These are phyloP conservation scores for Thuidium tamariscinum DNA, from an alignment of 225 moss, liverwort and hornwort genomes.

Conservation along the genomic window DNA sequence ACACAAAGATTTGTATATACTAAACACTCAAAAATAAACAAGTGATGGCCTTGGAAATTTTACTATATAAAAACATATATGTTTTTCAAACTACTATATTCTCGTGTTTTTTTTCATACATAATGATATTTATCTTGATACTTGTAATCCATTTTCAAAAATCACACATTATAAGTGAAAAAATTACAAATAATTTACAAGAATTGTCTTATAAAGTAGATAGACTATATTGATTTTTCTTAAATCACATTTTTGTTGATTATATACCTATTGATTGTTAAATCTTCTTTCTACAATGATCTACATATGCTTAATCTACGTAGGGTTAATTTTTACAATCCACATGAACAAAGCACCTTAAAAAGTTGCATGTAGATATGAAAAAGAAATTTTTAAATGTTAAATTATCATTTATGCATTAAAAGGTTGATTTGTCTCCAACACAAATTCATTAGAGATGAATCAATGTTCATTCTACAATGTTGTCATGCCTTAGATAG, in stretches of 20 bases:
- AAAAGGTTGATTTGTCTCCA: accelerated
- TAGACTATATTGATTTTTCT: neutral
- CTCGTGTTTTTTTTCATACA: neutral
- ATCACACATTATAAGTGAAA: neutral
- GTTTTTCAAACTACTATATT: neutral
- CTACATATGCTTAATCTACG: too few relatives aligned
- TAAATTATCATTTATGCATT: neutral
- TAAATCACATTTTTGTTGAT: neutral
- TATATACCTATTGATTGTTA: neutral
- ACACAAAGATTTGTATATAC: neutral
- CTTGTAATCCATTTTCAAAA: neutral
- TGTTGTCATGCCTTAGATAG: neutral
- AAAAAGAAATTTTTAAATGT: neutral
- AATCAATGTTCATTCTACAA: neutral
- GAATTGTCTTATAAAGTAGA: accelerated
- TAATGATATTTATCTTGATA: neutral
- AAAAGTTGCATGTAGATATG: neutral
- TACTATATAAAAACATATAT: neutral
- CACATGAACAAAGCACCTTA: neutral
- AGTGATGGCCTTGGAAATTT: neutral
- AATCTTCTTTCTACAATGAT: neutral
- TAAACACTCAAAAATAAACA: neutral
- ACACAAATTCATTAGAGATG: neutral
- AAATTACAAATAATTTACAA: too few relatives aligned
- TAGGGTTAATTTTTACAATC: neutral